Evolutionary conservation across 2,329 filamentous ascomycete species (phyloP), one percentile per base, ranked within the genome.

Genomic region (Aspergillus sp.): DNA sequence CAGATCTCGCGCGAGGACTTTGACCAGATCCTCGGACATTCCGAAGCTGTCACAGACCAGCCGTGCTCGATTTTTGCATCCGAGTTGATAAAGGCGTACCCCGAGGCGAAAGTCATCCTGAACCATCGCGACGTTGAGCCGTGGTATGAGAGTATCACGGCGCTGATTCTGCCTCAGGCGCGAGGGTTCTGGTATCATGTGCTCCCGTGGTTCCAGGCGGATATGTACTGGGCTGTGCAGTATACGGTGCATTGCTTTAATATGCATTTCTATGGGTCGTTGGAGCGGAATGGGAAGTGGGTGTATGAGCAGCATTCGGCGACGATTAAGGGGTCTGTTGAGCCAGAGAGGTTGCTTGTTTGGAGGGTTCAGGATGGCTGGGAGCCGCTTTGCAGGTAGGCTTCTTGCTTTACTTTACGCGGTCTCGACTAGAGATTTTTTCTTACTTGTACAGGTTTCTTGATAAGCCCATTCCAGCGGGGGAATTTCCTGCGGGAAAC

Each of bases 101-200:
- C 67, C 0, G 61, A 65, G 5, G 66, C 67, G 9, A 68, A 68
- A 41, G 66, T 69, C 5, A 64, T 70, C 34, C 44, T 70, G 4
- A 65, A 60, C n/a, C 34, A 46, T 6, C 66, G 68, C 19, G 55
- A 65, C 44, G 54, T 61, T 6, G 59, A 67, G 15, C 17, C 51
- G 6, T 70, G 64, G 62, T 53, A 61, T 19, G 37, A 20, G 12
- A 58, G 52, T 45, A 24, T 61, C 7, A 39, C 39, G 7, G 44
- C 54, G 4, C 20, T 60, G 11, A 40, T 58, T 4, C 15, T 40
- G 1, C 49, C 57, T 1, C 24, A 54, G 4, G 48, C 52, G 5
- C 34, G 41, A 0, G 24, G 52, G 2, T 30, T 50, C 13, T 24
- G 51, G 17, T 56, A 58, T 9, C 33, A 45, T 20, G 44, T 59